Conservation (phyloP, 2,329 filamentous ascomycete genomes). For the Aspergillus spinulosporus region DNA sequence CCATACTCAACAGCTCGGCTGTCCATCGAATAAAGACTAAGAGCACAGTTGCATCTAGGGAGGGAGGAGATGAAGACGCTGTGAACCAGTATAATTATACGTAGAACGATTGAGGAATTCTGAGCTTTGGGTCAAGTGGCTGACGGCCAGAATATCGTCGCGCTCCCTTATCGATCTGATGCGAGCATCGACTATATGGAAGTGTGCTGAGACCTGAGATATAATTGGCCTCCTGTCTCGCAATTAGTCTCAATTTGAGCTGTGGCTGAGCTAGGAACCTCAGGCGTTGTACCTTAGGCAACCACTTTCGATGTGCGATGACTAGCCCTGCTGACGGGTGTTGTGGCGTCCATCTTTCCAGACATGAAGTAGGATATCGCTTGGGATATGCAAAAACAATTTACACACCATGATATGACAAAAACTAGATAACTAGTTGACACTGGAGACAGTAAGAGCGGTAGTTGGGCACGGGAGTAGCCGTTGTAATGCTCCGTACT, state of each 20-base stretch:
- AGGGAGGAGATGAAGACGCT: background rate
- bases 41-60: background rate
- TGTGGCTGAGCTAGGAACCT: constrained; percentile 16
- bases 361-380: background rate
- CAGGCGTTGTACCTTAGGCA: constrained; percentile 13
- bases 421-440: background rate
- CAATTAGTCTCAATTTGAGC: constrained; percentile 11
- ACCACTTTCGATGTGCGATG: constrained; percentile 18
- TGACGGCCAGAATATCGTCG: background rate
- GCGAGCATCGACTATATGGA: background rate
- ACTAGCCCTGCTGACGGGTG: constrained; percentile 6
- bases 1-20: background rate
- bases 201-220: background rate
- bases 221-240: background rate
- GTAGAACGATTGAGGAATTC: background rate
- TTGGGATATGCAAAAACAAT: background rate
- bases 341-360: constrained; percentile 11
- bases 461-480: background rate
- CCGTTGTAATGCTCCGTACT: background rate
- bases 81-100: background rate
- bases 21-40: background rate
- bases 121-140: background rate
- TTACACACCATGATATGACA: background rate
- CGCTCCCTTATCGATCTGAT: background rate
- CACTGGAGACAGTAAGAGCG: background rate